These are phyloP conservation scores for Daedalea quercina DNA, from an alignment of 768 basidiomycete genomes.

Conservation along the genomic window DNA sequence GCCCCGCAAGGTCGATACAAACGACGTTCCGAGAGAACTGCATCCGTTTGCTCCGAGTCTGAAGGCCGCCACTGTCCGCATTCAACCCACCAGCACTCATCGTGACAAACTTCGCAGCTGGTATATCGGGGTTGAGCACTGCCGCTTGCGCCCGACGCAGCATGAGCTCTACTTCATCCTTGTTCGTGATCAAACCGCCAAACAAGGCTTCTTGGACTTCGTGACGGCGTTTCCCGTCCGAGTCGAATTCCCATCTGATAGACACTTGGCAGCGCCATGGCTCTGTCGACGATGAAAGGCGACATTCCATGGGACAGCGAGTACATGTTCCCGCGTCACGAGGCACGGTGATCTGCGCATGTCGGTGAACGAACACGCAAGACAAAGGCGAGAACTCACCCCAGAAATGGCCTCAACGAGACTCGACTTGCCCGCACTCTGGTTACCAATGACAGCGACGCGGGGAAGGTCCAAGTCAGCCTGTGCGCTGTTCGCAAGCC, in stretches of 20 bases:
- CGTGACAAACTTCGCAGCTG: constrained; percentile 17
- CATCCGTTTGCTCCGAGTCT: constrained; percentile 1
- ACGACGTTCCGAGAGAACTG: constrained; percentile 22
- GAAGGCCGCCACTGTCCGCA: background rate
- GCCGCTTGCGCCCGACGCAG: constrained; percentile 58
- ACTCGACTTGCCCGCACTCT: constrained; percentile 41
- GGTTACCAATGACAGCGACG: constrained; percentile 45
- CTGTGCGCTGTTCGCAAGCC: constrained; percentile 26
- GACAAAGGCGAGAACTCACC: constrained; percentile 21
- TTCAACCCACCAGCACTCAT: constrained; percentile 1
- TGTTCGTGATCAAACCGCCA: constrained; percentile 35
- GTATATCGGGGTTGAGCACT: constrained; percentile 40
- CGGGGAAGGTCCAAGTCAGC: constrained; percentile 41
- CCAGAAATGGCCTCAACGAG: constrained; percentile 46
- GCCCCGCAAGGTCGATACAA: constrained; percentile 20
- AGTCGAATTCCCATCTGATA: constrained; percentile 37
- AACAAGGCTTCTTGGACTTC: constrained; percentile 30
- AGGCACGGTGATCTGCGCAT: constrained; percentile 12
- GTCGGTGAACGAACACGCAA: background rate
- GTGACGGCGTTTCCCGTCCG: constrained; percentile 19
- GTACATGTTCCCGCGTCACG: constrained; percentile 38
- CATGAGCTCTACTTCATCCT: constrained; percentile 40
- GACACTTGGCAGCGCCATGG: constrained; percentile 29
- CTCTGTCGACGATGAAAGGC: constrained; percentile 16
- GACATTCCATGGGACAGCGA: constrained; percentile 32